Percentiles rank a stretch among this genome's conserved stretches.
These are phyloP conservation scores for Periconia macrospinosa DNA, from an alignment of 2,329 filamentous ascomycete species.

Conservation along the genomic window DNA sequence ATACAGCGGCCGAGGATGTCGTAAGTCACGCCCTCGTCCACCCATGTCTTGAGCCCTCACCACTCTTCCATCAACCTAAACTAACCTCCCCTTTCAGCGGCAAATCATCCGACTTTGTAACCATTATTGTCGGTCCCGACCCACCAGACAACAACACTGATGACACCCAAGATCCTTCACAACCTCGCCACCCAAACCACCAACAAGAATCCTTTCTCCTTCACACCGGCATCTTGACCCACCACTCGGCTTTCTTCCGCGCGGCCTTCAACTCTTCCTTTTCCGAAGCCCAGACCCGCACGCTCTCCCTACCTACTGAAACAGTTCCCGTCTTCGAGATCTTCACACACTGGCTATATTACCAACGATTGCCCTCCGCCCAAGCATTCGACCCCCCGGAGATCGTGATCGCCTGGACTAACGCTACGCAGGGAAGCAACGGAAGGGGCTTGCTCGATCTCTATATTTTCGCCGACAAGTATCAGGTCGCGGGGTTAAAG, in stretches of 20 bases:
- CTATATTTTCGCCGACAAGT: slow-evolving; percentile 9
- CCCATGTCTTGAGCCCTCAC: too few relatives aligned
- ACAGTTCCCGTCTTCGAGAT: slow-evolving; percentile 20
- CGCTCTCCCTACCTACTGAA: slow-evolving; percentile 24
- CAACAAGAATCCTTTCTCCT: slow-evolving; percentile 1
- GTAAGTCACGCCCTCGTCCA: too few relatives aligned
- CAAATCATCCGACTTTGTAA: too few relatives aligned
- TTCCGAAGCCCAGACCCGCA: slow-evolving; percentile 12
- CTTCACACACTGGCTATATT: slow-evolving; percentile 29
- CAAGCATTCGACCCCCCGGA: not conserved
- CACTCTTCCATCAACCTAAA: too few relatives aligned
- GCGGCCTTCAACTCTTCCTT: slow-evolving; percentile 9
- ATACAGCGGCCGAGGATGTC: too few relatives aligned
- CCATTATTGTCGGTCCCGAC: too few relatives aligned
- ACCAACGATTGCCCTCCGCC: slow-evolving; percentile 2
- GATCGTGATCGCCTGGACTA: not conserved
- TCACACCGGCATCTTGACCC: slow-evolving; percentile 12
- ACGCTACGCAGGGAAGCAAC: not conserved
- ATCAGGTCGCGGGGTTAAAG: not conserved
- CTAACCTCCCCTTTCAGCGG: too few relatives aligned
- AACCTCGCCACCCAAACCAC: not conserved
- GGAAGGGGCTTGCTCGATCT: slow-evolving; percentile 1
- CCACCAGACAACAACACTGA: not conserved
- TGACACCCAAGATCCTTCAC: not conserved
- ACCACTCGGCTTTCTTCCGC: slow-evolving; percentile 19